Evolutionary conservation across 2,329 filamentous ascomycete genomes (phyloP).

Genomic region (Aspergillus neoniger): DNA sequence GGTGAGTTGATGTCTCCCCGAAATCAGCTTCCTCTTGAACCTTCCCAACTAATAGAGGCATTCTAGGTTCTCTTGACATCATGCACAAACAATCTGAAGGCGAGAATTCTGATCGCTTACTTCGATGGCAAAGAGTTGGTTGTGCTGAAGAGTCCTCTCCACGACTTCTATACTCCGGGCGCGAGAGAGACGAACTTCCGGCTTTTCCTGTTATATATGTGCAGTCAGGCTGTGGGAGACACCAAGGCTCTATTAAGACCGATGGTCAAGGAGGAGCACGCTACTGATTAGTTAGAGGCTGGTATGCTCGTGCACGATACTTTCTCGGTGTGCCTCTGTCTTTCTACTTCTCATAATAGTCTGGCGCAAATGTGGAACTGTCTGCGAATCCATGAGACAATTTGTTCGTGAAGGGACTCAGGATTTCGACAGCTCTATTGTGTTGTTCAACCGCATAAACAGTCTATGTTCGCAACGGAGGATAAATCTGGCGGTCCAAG

Average conservation of each 20-base stretch:
- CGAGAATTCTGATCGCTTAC: not conserved
- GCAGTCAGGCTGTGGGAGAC: not conserved
- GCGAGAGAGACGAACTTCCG: not conserved
- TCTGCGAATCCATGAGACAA: too few species aligned
- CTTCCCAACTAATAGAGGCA: not conserved
- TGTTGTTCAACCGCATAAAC: too few species aligned
- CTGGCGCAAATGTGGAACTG: too few species aligned
- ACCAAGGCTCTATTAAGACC: not conserved
- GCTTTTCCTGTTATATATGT: not conserved
- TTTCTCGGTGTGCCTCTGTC: too few species aligned
- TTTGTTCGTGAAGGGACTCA: too few species aligned
- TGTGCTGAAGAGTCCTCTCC: not conserved
- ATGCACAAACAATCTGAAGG: not conserved
- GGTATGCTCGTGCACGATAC: too few species aligned
- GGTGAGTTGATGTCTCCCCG: not conserved
- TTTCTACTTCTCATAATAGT: too few species aligned
- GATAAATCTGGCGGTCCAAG: too few species aligned
- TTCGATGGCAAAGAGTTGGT: not conserved
- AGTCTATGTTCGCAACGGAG: too few species aligned
- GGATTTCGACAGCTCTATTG: too few species aligned
- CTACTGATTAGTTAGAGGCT: too few species aligned
- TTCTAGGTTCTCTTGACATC: not conserved
- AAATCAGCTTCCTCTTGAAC: not conserved
- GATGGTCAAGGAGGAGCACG: too few species aligned
- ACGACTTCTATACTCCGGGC: not conserved